These are phyloP conservation scores for Venturia carpophila DNA, from an alignment of 2,329 filamentous ascomycete species.

Conservation along the genomic window DNA sequence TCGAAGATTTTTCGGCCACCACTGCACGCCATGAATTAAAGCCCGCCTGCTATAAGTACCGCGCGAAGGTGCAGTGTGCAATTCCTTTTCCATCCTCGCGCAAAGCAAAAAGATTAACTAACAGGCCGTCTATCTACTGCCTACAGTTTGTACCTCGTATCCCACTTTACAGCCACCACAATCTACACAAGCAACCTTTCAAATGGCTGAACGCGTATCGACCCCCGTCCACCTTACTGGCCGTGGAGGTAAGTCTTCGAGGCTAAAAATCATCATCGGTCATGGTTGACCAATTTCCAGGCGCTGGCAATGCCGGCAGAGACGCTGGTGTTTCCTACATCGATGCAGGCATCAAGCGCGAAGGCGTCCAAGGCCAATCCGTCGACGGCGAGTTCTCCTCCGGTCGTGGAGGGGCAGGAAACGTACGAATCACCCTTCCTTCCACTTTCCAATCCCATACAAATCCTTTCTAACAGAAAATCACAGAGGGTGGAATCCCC, in stretches of 20 bases:
- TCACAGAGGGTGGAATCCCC: slow-evolving; percentile 35
- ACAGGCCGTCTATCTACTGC: background rate
- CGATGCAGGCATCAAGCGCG: slow-evolving; percentile 40
- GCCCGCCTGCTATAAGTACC: background rate
- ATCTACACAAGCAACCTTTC: background rate
- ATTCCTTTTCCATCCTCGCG: background rate
- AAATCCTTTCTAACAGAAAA: background rate
- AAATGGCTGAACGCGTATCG: slow-evolving; percentile 1
- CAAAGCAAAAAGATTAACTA: background rate
- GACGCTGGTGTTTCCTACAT: slow-evolving; percentile 38
- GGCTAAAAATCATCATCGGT: background rate
- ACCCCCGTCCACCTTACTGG: slow-evolving; percentile 15
- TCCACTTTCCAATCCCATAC: background rate
- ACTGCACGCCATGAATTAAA: background rate
- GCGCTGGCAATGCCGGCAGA: slow-evolving; percentile 50
- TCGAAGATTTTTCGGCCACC: slow-evolving; percentile 1
- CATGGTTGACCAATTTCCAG: slow-evolving; percentile 29
- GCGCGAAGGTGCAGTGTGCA: background rate
- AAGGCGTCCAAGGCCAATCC: slow-evolving; percentile 36
- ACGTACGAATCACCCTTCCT: slow-evolving; percentile 21
- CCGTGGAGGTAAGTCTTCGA: slow-evolving; percentile 17
- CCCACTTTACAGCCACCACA: background rate
- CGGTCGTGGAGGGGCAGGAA: slow-evolving; percentile 21
- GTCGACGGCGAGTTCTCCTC: slow-evolving; percentile 34
- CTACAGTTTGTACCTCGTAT: background rate